Evolutionary conservation across 768 basidiomycete genomes (phyloP).

Genomic region (Asterophora lycoperdoides): DNA sequence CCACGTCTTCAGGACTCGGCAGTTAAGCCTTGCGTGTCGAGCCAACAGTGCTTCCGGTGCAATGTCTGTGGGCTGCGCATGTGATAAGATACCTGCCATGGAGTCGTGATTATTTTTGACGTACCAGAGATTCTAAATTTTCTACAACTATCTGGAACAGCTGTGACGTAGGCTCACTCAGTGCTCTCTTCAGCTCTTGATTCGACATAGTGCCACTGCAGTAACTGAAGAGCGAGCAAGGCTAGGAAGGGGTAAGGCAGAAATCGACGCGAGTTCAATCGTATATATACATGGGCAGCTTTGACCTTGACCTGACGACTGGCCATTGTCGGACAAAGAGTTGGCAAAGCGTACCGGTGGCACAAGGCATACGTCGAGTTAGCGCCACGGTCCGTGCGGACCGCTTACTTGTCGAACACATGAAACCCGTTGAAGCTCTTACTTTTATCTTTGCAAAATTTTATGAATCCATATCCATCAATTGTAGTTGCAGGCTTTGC

Average conservation of each 20-base stretch:
- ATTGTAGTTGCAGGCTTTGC: no score
- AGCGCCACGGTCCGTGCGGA: not conserved
- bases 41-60: slow-evolving; percentile 3
- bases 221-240: no score
- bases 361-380: not conserved
- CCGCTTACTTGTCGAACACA: not conserved
- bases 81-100: not conserved
- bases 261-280: not conserved
- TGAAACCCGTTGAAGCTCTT: not conserved
- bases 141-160: not conserved
- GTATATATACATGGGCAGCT: not conserved
- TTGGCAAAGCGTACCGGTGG: not conserved
- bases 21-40: not conserved
- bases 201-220: not conserved
- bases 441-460: no score
- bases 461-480: no score
- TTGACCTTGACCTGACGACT: not conserved
- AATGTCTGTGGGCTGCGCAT: slow-evolving; percentile 2
- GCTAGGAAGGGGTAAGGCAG: not conserved
- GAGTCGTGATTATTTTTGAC: not conserved
- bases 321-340: slow-evolving; percentile 1
- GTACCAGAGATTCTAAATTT: not conserved
- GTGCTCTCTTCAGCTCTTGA: not conserved
- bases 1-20: not conserved
- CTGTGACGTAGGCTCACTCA: not conserved